Base-by-base conservation (phyloP, 2,329 filamentous ascomycete species). In the Ophiostoma sp. region DNA sequence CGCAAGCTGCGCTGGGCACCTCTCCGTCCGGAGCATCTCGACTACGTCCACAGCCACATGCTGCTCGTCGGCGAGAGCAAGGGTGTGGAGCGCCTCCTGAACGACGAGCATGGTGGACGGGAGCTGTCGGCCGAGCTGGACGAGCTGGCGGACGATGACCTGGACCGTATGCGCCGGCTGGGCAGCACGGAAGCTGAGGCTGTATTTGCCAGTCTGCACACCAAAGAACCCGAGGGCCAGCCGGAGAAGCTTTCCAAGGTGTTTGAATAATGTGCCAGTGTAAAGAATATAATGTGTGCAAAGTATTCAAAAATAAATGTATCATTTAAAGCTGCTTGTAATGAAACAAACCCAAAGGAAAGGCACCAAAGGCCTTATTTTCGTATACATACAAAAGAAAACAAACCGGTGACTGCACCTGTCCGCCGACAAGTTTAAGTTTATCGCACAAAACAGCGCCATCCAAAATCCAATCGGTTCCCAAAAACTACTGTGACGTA, bases 41-140 rank as follows among this genome's bases (percentile, higher is more conserved):
- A 95, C 77, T 93, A 93, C 78, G 86, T 86, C 45, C 92, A 93
- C 76, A 88, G 92, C 0, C 93, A 97, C 79, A 87, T 97, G 71
- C 82, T 97, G 11, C 85, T 97, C 73, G 91, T 97, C 61, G 94
- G 94, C 7, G 90, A 93, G 77, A 87, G 87, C 0, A 83, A 88
- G 0, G 87, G 87, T 2, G 78, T 88, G 7, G 83, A 85, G 3
- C 88, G 87, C 74, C 90, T 89, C 0, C 82, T 88, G 0, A 85
- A 85, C 3, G 83, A 85, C 28, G 90, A 91, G 76, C 82, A 88
- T 61, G 84, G 91, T 77, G 84, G 88, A 77, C 87, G 90, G 75
- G 87, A 90, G 1, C 90, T 92, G 0, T 83, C 85, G n/a, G 89
- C 93, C 76, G 91, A 93, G 77, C 80, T 97, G 63, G 89, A 94